These are phyloP conservation scores for Hypomontagnella monticulosa DNA, from an alignment of 495 filamentous ascomycete species.

Conservation along the genomic window DNA sequence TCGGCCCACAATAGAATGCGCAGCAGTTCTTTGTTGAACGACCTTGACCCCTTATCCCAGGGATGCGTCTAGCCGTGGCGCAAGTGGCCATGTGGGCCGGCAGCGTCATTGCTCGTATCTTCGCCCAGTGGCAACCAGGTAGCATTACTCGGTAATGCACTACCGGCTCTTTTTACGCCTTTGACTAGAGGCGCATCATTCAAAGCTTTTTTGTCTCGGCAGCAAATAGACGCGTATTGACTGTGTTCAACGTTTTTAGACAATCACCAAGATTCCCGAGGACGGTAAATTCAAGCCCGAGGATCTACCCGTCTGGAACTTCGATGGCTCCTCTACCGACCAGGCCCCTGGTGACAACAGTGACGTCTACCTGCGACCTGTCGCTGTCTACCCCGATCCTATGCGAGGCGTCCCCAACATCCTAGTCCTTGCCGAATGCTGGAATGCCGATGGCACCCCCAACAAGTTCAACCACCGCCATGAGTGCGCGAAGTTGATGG, in stretches of 20 bases:
- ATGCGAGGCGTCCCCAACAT: constrained; percentile 87
- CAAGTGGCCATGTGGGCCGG: constrained; percentile 28
- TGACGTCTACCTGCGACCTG: constrained; percentile 95
- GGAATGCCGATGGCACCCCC: constrained; percentile 93
- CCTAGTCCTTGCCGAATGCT: constrained; percentile 93
- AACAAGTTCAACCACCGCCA: constrained; percentile 99
- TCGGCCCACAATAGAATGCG: constrained; percentile 23
- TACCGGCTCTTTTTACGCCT: constrained; percentile 4
- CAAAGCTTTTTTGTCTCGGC: constrained; percentile 8
- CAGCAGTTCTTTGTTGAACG: constrained; percentile 24
- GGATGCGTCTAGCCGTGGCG: constrained; percentile 26
- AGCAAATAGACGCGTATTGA: constrained; percentile 15
- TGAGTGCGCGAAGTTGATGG: constrained; percentile 87
- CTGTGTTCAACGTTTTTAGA: constrained; percentile 63
- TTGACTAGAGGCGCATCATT: not conserved
- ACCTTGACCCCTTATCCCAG: constrained; percentile 19
- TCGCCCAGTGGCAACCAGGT: constrained; percentile 32
- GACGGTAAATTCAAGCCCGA: constrained; percentile 63
- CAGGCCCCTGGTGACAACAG: constrained; percentile 97
- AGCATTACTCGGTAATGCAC: constrained; percentile 4
- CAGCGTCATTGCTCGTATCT: constrained; percentile 26
- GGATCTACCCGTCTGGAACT: constrained; percentile 98
- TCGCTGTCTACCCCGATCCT: constrained; percentile 90
- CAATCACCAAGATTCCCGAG: constrained; percentile 72
- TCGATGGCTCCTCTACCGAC: constrained; percentile 93